Conservation (phyloP, 192 early-diverging fungal species). For the Allomyces arbusculus region DNA sequence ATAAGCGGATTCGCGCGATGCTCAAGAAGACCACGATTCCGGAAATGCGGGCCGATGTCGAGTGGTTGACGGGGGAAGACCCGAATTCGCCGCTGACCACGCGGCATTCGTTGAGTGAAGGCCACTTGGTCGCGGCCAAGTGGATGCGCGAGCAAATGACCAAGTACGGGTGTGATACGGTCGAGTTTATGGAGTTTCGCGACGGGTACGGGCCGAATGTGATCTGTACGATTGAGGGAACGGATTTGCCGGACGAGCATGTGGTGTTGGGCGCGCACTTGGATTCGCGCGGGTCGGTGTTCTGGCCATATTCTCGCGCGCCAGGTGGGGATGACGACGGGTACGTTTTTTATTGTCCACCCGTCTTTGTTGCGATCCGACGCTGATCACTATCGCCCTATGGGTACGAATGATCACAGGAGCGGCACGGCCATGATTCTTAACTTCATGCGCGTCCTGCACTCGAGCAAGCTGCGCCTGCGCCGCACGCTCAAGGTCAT, state of each 20-base stretch:
- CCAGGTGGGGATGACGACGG: slow-evolving; percentile 22
- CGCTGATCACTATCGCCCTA: too few relatives aligned
- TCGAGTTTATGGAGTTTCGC: slow-evolving; percentile 13
- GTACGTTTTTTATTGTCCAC: not conserved
- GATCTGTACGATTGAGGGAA: slow-evolving; percentile 18
- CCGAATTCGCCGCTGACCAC: slow-evolving; percentile 12
- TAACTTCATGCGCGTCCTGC: slow-evolving; percentile 12
- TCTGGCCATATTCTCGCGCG: slow-evolving; percentile 10
- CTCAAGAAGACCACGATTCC: slow-evolving; percentile 9
- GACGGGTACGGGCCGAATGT: slow-evolving; percentile 19
- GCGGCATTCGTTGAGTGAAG: slow-evolving; percentile 12
- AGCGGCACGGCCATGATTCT: slow-evolving; percentile 16
- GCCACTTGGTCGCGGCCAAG: slow-evolving; percentile 12
- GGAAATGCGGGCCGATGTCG: slow-evolving; percentile 15
- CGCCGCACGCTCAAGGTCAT: slow-evolving; percentile 15
- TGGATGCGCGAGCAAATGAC: slow-evolving; percentile 17
- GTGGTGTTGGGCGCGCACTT: slow-evolving; percentile 23
- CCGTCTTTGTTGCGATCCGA: too few relatives aligned
- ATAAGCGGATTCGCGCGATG: slow-evolving; percentile 13
- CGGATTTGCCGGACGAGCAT: slow-evolving; percentile 16
- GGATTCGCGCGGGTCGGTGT: slow-evolving; percentile 16
- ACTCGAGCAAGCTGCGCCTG: slow-evolving; percentile 12
- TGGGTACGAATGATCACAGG: not conserved
- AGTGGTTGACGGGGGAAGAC: slow-evolving; percentile 18
- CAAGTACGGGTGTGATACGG: slow-evolving; percentile 16